These are phyloP conservation scores for Macrolepiota fuliginosa DNA, from an alignment of 768 basidiomycete genomes.

Conservation along the genomic window DNA sequence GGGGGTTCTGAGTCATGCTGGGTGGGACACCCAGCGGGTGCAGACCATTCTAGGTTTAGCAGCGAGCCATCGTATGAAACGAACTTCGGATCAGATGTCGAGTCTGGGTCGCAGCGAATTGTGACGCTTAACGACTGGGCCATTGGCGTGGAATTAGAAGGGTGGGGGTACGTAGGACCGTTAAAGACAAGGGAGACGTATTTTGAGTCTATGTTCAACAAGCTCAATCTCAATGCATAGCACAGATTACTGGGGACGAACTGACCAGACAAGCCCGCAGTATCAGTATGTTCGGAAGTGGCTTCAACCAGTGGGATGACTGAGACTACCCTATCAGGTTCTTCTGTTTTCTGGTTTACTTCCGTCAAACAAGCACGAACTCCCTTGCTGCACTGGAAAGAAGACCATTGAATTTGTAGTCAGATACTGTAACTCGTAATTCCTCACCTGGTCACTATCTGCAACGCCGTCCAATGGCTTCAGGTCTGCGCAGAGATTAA, in stretches of 20 bases:
- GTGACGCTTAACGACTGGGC: constrained; percentile 62
- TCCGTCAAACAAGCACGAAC: constrained; percentile 75
- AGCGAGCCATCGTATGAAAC: constrained; percentile 57
- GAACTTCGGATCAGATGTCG: constrained; percentile 47
- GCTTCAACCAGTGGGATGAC: constrained; percentile 72
- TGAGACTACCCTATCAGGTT: constrained; percentile 58
- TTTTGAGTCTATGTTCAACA: constrained; percentile 41
- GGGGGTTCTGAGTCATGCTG: constrained; percentile 21
- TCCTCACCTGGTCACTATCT: constrained; percentile 67
- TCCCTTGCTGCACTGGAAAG: constrained; percentile 58
- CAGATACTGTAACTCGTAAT: constrained; percentile 2
- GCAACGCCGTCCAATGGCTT: constrained; percentile 40
- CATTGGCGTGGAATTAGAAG: constrained; percentile 36
- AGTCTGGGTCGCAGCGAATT: constrained; percentile 50
- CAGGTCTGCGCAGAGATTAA: constrained; percentile 69
- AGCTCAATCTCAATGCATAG: constrained; percentile 11
- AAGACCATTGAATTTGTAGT: constrained; percentile 2
- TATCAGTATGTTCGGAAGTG: constrained; percentile 29
- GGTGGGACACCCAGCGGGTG: constrained; percentile 56
- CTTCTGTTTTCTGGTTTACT: constrained; percentile 55
- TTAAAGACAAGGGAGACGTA: constrained; percentile 55
- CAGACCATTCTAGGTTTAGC: constrained; percentile 59
- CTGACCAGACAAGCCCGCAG: constrained; percentile 36
- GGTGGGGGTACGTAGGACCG: constrained; percentile 58
- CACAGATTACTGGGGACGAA: constrained; percentile 13